Base-by-base conservation (phyloP, 2,329 filamentous ascomycete genomes). In the Trichoderma hamatum region DNA sequence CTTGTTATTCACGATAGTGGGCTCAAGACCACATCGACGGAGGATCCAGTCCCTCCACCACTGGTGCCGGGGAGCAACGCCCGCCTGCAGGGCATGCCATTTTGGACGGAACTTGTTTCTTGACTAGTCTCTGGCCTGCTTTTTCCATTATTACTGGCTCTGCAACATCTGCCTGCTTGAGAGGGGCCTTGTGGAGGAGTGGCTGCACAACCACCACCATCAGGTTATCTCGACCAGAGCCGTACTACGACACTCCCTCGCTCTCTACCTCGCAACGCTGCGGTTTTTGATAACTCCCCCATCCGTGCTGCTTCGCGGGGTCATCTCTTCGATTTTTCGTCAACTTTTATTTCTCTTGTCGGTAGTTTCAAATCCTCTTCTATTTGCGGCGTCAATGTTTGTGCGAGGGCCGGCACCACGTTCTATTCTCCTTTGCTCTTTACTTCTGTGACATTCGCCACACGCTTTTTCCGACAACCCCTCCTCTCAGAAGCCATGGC, bases 161-260 rank as follows among this genome's bases (percentile, higher is more conserved):
- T 67, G 63, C 63, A 39, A 51, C 54, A 67, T 67, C 63, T 67
- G 63, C 52, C 56, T 43, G 56, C 56, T 43, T 43, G 52, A 28
- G 63, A 67, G 63, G 63, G 65, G 55, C 49, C 46, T 58, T 56
- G 56, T 67, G 55, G 56, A 60, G 49, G 52, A 60, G 56, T 58
- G 49, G 55, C 65, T 60, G 65, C 65, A 67, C 65, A 67, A 67
- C 56, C 56, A 67, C 56, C 55, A 61, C 65, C 52, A 28, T 43
- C 55, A 67, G 51, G 49, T 65, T 67, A 67, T 67, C 56, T 67
- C 24, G 55, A 54, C n/a, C 55, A 67, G 56, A 54, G 56, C 49
- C 52, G 65, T 69, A 19, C 51, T 43, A 69, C 67, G 21, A 46
- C 16, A 28, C 36, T 56, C 51, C n/a, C 49, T 69, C 67, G 51